Conservation (phyloP, 1,284 basidiomycete species). For the Microbotryomycetes sp. region DNA sequence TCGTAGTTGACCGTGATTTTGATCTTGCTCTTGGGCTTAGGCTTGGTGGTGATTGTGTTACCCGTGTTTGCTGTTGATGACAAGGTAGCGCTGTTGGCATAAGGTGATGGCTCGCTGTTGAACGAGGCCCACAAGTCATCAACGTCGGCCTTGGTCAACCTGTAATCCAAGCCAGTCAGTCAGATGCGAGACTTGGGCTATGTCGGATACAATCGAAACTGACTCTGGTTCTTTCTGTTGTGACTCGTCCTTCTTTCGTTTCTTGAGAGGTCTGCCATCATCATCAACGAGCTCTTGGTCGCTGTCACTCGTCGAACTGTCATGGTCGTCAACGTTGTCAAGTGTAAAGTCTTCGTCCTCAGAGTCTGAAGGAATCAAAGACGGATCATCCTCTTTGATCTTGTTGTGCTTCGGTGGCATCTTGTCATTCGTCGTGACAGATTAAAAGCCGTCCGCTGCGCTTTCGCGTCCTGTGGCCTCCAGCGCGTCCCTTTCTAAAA, state of each 20-base stretch:
- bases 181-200: neutral
- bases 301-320: neutral
- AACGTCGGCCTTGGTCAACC: constrained; percentile 24
- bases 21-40: constrained; percentile 43
- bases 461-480: no score
- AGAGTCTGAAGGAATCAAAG: constrained; percentile 23
- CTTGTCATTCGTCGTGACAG: no score
- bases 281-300: neutral
- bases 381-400: constrained; percentile 11
- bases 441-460: no score
- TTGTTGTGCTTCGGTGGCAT: no score
- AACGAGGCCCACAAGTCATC: constrained; percentile 36
- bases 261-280: neutral
- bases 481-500: no score
- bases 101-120: constrained; percentile 23
- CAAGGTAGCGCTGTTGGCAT: neutral
- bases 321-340: neutral
- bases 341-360: constrained; percentile 11
- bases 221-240: neutral
- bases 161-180: constrained; percentile 3
- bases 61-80: neutral
- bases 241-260: neutral
- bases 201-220: neutral
- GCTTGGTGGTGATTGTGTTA: constrained; percentile 35
- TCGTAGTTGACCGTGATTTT: constrained; percentile 61